Conservation (phyloP, 768 basidiomycete species). For the Candolleomyces efflorescens region DNA sequence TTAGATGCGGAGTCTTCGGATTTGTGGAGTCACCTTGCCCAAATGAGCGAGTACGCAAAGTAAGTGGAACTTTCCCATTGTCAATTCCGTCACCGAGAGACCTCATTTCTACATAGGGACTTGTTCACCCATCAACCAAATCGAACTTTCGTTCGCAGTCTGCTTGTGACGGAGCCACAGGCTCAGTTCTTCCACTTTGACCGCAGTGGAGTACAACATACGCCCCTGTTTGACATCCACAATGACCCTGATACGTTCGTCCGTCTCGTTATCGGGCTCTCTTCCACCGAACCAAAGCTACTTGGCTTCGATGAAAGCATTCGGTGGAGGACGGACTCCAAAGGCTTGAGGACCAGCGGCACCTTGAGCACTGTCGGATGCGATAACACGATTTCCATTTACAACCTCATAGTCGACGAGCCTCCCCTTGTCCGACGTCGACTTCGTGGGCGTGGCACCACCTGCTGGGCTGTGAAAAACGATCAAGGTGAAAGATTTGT, state of each 20-base stretch:
- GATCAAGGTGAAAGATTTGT: not conserved
- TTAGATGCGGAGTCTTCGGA: no score
- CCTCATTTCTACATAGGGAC: no score
- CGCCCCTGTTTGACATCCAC: not conserved
- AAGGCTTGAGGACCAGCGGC: not conserved
- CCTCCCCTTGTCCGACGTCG: not conserved
- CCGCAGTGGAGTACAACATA: not conserved
- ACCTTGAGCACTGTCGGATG: not conserved
- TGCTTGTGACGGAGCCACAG: not conserved
- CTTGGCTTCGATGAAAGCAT: slow-evolving; percentile 1
- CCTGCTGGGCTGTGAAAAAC: slow-evolving; percentile 1
- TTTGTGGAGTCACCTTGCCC: no score
- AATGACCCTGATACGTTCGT: not conserved
- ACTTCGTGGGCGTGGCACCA: not conserved
- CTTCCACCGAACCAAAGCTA: not conserved
- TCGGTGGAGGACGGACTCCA: not conserved
- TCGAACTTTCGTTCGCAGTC: not conserved
- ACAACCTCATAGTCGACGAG: not conserved
- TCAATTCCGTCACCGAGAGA: no score
- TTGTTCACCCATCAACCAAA: not conserved
- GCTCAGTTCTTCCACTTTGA: slow-evolving; percentile 2
- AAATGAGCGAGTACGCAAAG: no score
- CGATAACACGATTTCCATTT: not conserved
- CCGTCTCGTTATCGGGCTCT: not conserved
- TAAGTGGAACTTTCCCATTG: no score